A percentile compares a stretch with the other conserved stretches of the same genome.
Conservation (phyloP, 1,284 basidiomycete species). For the Trichosporon sp. region DNA sequence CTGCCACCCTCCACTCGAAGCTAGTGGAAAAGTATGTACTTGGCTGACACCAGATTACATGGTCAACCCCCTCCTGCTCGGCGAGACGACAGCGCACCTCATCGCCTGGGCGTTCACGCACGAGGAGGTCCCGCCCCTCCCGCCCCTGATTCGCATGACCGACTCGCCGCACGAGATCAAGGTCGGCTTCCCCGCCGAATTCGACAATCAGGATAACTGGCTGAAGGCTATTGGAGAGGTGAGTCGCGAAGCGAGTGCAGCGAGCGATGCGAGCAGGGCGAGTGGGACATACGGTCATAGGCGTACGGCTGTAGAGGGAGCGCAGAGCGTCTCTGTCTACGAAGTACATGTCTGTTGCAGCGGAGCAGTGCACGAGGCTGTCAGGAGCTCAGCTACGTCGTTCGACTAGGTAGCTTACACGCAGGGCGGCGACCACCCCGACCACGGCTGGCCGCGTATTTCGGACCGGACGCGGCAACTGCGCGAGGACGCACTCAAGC, state of each 20-base stretch:
- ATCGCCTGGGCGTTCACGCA: constrained; percentile 33
- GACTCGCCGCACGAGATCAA: constrained; percentile 28
- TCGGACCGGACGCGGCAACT: constrained; percentile 22
- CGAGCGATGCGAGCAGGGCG: too few relatives aligned
- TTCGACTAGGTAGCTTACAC: too few relatives aligned
- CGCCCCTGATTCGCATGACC: constrained; percentile 28
- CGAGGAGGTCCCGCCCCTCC: constrained; percentile 31
- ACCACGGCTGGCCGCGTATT: constrained; percentile 25
- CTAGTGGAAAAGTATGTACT: too few relatives aligned
- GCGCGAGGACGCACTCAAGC: constrained; percentile 27
- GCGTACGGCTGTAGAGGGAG: too few relatives aligned
- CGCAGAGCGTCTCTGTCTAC: too few relatives aligned
- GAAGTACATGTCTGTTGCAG: too few relatives aligned
- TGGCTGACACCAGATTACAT: constrained; percentile 45
- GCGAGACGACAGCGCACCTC: constrained; percentile 56
- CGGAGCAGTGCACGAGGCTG: too few relatives aligned
- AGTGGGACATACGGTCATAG: too few relatives aligned
- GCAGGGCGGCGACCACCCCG: constrained; percentile 26
- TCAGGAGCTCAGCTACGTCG: too few relatives aligned
- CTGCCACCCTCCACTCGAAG: too few relatives aligned
- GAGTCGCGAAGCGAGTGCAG: too few relatives aligned
- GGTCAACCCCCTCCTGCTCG: constrained; percentile 57
- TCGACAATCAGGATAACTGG: constrained; percentile 37
- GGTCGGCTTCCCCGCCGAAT: constrained; percentile 34
- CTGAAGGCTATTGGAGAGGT: constrained; percentile 38